These are phyloP conservation scores for Mrakia frigida DNA, from an alignment of 768 basidiomycete genomes.

Conservation along the genomic window DNA sequence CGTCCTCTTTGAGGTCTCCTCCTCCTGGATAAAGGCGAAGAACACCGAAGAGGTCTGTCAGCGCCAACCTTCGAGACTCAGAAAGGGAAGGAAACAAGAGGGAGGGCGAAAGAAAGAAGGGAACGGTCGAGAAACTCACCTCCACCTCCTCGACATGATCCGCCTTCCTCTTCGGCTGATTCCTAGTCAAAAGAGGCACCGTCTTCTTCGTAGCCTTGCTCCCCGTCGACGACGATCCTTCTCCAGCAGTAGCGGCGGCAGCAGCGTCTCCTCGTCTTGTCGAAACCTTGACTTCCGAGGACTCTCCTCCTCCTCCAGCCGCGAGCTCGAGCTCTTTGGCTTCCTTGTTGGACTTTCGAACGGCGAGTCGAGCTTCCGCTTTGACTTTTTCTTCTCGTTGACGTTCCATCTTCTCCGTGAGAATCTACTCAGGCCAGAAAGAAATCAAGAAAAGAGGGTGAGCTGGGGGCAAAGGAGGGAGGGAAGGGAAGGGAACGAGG, in stretches of 20 bases:
- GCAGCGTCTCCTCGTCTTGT: conserved; percentile 15
- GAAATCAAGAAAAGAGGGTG: neutral
- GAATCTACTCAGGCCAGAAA: conserved; percentile 42
- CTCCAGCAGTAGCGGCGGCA: conserved; percentile 6
- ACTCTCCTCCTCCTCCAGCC: neutral
- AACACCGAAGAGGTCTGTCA: too few species aligned
- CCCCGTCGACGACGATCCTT: conserved; percentile 16
- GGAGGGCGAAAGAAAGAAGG: neutral
- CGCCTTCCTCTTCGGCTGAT: conserved; percentile 37
- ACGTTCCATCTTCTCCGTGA: conserved; percentile 67
- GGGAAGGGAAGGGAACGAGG: neutral
- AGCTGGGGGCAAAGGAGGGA: neutral
- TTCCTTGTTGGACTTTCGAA: conserved; percentile 40
- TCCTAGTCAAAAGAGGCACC: conserved; percentile 34
- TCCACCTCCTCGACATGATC: conserved; percentile 18
- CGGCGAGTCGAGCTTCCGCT: conserved; percentile 39
- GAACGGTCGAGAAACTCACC: conserved; percentile 2
- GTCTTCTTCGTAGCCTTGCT: conserved; percentile 33
- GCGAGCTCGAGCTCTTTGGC: conserved; percentile 34
- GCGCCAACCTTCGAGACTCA: too few species aligned
- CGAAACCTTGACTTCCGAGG: conserved; percentile 34
- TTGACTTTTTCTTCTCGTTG: conserved; percentile 39
- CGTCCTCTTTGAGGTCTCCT: neutral
- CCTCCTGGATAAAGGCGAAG: conserved; percentile 18
- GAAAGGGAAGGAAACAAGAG: neutral